Base-by-base conservation (phyloP, 805 yeast genomes). In the Saccharomycopsis malanga region DNA sequence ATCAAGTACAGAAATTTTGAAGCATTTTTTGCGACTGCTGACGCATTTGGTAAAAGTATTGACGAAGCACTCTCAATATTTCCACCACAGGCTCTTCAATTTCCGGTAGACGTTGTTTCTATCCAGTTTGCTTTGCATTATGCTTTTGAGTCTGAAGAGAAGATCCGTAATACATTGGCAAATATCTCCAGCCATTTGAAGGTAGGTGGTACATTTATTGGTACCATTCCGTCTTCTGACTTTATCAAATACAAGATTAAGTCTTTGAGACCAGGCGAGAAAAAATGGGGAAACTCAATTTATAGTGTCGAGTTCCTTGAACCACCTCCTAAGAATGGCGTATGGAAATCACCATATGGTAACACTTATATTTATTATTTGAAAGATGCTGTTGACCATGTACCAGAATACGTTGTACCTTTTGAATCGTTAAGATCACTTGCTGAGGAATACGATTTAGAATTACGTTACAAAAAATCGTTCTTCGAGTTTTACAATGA, bases 401-500 rank as follows among this genome's bases (percentile, higher is more conserved):
- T 93, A 21, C 98, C 98, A 0, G 99, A 93, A 60, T 93, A 84
- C 58, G 94, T 93, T 4, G 96, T 93, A 4, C 98, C 97, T 1
- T 88, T 93, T 64, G 97, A 91, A 58, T 76, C 81, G 1, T 76
- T 93, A 49, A 73, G 95, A 62, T 77, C 82, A 47, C 66, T 91
- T 46, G 94, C 96, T 38, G 87, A 82, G 59, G 94, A 87, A 49
- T 85, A 79, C 61, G 87, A 87, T 12, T 64, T 91, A 53, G 82
- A 79, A 48, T 65, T 93, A 49, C 74, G 81, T 50, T 77, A 77
- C 56, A 81, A 81, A 58, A 80, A 80, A 69, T 81, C 85, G 44
- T 91, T 93, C 57, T 74, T 82, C 54, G 88, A 87, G 40, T 76
- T 88, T 58, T 93, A 87, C 66, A 80, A 79, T 39, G 81, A 81